phyloP scores from a whole-genome alignment of 176 grass and related monocot genomes.

The Zoysia pacifica region DNA sequence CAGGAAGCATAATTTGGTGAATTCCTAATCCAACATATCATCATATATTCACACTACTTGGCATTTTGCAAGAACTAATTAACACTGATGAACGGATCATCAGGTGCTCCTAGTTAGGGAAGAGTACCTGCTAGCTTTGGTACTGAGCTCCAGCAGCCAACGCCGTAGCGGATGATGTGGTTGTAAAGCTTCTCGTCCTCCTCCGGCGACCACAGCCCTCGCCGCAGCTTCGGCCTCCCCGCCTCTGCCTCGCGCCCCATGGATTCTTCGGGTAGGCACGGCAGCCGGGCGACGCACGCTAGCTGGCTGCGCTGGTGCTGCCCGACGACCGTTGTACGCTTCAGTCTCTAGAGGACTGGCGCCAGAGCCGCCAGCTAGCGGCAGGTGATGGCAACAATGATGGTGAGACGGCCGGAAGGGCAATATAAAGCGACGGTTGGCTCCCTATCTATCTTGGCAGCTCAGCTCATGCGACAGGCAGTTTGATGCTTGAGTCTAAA shows the following conservation, averaged over 20 bases:
- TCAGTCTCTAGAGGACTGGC: neutral
- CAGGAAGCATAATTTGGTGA: neutral
- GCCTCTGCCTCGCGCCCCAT: slow-evolving; percentile 43
- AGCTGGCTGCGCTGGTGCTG: neutral
- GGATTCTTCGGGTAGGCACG: neutral
- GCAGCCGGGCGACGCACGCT: neutral
- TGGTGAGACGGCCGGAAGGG: slow-evolving; percentile 34
- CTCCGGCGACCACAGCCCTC: slow-evolving; percentile 88
- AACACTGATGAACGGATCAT: neutral
- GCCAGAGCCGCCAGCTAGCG: slow-evolving; percentile 11
- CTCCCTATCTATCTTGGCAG: slow-evolving; percentile 17
- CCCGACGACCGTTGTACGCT: slow-evolving; percentile 16
- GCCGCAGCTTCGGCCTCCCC: slow-evolving; percentile 73
- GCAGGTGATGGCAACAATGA: slow-evolving; percentile 52
- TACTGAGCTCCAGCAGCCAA: slow-evolving; percentile 94
- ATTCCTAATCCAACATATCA: neutral
- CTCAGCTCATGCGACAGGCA: slow-evolving; percentile 34
- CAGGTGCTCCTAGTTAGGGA: too few relatives aligned
- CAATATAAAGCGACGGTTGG: slow-evolving; percentile 48
- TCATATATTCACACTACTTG: neutral
- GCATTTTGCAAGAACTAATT: neutral
- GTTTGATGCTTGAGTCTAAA: slow-evolving; percentile 60
- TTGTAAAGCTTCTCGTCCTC: slow-evolving; percentile 97
- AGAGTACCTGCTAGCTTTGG: slow-evolving; percentile 71
- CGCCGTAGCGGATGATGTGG: slow-evolving; percentile 84